Conservation (phyloP, 805 yeast species). For the Cyberlindnera mississippiensis region DNA sequence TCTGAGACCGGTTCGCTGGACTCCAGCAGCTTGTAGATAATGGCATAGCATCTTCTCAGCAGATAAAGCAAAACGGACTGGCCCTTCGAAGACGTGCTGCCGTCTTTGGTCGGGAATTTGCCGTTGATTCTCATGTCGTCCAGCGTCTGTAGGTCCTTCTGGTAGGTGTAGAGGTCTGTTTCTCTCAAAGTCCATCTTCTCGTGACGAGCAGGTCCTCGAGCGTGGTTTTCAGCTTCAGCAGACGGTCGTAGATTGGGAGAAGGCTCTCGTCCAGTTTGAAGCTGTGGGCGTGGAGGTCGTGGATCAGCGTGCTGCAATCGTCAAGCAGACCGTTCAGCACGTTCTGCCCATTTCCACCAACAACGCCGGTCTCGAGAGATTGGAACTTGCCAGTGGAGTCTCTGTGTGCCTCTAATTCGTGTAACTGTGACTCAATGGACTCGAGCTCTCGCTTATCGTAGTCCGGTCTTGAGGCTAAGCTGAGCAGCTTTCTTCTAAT, state of each 20-base stretch:
- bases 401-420: slow-evolving; percentile 46
- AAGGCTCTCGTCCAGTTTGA: slow-evolving; percentile 46
- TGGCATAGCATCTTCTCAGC: slow-evolving; percentile 85
- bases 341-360: slow-evolving; percentile 39
- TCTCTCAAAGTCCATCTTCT: slow-evolving; percentile 97
- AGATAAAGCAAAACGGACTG: slow-evolving; percentile 67
- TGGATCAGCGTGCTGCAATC: slow-evolving; percentile 74
- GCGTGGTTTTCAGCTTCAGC: slow-evolving; percentile 59
- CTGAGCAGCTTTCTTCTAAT: slow-evolving; percentile 61
- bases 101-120: slow-evolving; percentile 37
- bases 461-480: slow-evolving; percentile 39
- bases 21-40: slow-evolving; percentile 83
- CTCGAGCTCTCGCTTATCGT: slow-evolving; percentile 30
- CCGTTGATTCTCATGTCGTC: slow-evolving; percentile 70
- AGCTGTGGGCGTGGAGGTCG: slow-evolving; percentile 51
- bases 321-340: slow-evolving; percentile 72
- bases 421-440: slow-evolving; percentile 36
- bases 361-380: slow-evolving; percentile 33
- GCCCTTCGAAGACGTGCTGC: slow-evolving; percentile 38
- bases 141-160: slow-evolving; percentile 65
- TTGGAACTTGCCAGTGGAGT: slow-evolving; percentile 51
- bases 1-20: slow-evolving; percentile 95
- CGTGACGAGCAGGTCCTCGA: slow-evolving; percentile 83
- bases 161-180: slow-evolving; percentile 86
- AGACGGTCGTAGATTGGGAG: slow-evolving; percentile 60